Base-by-base conservation (phyloP, 139 green algal genomes). In the Closterium sp. region DNA sequence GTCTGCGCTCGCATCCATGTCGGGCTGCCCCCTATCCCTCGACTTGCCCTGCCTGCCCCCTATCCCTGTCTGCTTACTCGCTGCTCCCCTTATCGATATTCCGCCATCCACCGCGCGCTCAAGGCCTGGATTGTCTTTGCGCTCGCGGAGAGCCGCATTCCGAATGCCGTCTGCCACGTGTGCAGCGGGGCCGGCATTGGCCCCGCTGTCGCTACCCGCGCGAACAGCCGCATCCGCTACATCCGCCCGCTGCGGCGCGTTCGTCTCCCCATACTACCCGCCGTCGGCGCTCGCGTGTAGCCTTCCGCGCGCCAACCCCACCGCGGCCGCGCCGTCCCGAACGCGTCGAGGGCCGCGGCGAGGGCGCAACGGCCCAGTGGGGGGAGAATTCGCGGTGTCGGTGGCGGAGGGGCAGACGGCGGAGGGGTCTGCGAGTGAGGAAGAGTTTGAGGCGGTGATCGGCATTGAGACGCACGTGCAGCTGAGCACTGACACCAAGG, bases 391-490 rank as follows among this genome's bases (percentile, higher is more conserved):
- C 55, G 55, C 55, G 55, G 55, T 76, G 55, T 76, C 55, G 55
- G 55, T 76, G 55, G 55, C 55, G 9, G 55, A 76, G 55, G 55
- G 55, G 55, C 55, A 28, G 55, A 76, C 83, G 83, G 83, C 9
- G n/a, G 83, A 86, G 21, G 83, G 83, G 21, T 32, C 83, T 25
- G n/a, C 30, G n/a, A 9, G 83, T 33, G 55, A 30, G 87, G 87
- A 19, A 23, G 43, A 97, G 76, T 99, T 96, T 87, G 97, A 99
- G 93, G 95, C 98, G 0, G 97, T 99, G 16, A 98, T 99, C 85
- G 98, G 98, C 34, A 98, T 99, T 43, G 98, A 99, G 94, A 98
- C 96, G n/a, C 98, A 99, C 89, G 97, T 99, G 55, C 98, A 99
- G 96, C 96, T 99, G 69, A 96, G 95, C 86, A 99, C 98, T 0